phyloP scores from a whole-genome alignment of 768 basidiomycete species.

The Rubroboletus satanas region DNA sequence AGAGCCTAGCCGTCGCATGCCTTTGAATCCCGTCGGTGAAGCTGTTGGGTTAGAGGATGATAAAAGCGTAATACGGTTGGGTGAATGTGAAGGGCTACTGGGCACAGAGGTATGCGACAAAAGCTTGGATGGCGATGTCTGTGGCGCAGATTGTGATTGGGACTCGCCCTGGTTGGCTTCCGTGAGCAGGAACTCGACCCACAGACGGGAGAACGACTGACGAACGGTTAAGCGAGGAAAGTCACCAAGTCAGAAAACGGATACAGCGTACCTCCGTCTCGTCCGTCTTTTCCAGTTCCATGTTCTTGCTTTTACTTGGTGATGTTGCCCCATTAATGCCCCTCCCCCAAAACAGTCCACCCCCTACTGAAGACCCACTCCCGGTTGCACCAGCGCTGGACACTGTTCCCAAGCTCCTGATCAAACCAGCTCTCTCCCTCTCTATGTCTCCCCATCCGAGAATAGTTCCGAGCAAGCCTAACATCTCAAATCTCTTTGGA shows the following conservation, averaged over 20 bases:
- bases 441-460: constrained; percentile 92
- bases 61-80: constrained; percentile 13
- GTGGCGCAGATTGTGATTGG: constrained; percentile 16
- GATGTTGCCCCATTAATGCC: constrained; percentile 22
- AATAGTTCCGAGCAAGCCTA: constrained; percentile 80
- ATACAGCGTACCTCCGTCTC: constrained; percentile 69
- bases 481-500: constrained; percentile 95
- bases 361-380: constrained; percentile 16
- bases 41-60: constrained; percentile 3
- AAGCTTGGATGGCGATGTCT: constrained; percentile 16
- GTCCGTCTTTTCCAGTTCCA: constrained; percentile 73
- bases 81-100: constrained; percentile 29
- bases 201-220: constrained; percentile 94
- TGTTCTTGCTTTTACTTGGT: constrained; percentile 34
- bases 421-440: constrained; percentile 78
- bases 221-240: background rate
- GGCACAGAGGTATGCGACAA: constrained; percentile 39
- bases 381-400: constrained; percentile 35
- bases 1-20: constrained; percentile 37
- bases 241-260: background rate
- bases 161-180: constrained; percentile 58
- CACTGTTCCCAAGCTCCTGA: constrained; percentile 43
- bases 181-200: constrained; percentile 96
- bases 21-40: constrained; percentile 26
- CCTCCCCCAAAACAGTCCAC: constrained; percentile 23